A percentile compares a stretch with the other conserved stretches of the same genome.
Evolutionary conservation across 306 rosid species (phyloP).

Genomic region (Cyamopsis tetragonoloba): DNA sequence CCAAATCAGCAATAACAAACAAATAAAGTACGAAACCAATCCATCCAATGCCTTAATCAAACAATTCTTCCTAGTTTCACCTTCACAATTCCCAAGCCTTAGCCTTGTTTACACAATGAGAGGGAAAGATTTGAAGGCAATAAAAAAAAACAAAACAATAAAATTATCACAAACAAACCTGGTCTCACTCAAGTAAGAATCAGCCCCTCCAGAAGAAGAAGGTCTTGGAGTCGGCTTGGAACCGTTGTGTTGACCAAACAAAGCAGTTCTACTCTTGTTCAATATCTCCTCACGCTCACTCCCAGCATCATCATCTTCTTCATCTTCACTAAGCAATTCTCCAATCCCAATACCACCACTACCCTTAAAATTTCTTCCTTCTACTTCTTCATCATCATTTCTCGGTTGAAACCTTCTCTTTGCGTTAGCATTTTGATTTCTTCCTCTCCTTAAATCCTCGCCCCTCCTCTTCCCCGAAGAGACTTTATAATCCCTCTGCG

Average conservation of each 20-base stretch:
- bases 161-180: constrained; percentile 37
- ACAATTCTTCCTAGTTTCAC: too few relatives aligned
- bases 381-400: constrained; percentile 35
- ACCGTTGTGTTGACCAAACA: constrained; percentile 39
- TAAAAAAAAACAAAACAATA: background rate
- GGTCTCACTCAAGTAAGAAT: constrained; percentile 71
- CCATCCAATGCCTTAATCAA: background rate
- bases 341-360: constrained; percentile 32
- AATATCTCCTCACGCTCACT: constrained; percentile 36
- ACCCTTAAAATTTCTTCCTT: constrained; percentile 13
- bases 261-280: constrained; percentile 38
- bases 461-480: constrained; percentile 52
- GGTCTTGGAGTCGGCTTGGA: constrained; percentile 21
- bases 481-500: constrained; percentile 20
- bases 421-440: constrained; percentile 14
- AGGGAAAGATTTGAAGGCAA: background rate
- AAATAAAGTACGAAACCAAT: background rate
- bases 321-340: constrained; percentile 46
- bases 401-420: constrained; percentile 15
- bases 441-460: constrained; percentile 30
- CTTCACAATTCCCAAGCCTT: background rate
- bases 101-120: background rate
- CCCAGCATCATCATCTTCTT: constrained; percentile 45
- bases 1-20: background rate
- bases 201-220: constrained; percentile 46